Evolutionary conservation across 1,284 basidiomycete species (phyloP).

Genomic region (Ganoderma meredithae): DNA sequence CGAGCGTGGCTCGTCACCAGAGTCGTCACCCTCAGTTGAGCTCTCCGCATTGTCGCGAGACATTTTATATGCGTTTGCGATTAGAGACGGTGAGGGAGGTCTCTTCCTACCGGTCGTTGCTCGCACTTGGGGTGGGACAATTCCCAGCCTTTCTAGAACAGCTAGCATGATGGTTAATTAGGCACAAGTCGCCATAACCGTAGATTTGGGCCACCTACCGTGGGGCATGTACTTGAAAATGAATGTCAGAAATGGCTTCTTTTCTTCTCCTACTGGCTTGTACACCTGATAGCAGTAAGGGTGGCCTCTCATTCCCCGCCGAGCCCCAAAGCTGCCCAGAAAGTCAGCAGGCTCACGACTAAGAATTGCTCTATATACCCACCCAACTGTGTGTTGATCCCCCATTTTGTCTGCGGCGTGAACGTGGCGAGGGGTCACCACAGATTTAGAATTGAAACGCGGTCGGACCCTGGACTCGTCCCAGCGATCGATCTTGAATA

Average conservation of each 20-base stretch:
- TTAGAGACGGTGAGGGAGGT: background rate
- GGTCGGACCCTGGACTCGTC: constrained; percentile 2
- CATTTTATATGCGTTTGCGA: background rate
- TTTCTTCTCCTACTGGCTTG: background rate
- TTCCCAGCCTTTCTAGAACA: background rate
- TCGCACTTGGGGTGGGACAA: background rate
- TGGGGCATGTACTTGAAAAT: constrained; percentile 1
- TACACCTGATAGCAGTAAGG: constrained; percentile 6
- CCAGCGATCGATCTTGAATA: background rate
- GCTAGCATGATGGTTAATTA: background rate
- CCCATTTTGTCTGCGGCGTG: background rate
- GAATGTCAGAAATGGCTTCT: background rate
- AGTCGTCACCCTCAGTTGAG: background rate
- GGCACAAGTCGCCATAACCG: too few relatives aligned
- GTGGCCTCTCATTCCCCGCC: background rate
- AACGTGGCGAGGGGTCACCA: background rate
- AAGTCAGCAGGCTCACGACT: background rate
- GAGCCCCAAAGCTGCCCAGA: background rate
- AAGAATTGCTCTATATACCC: background rate
- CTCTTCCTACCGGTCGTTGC: background rate
- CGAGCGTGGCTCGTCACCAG: background rate
- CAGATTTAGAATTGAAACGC: constrained; percentile 1
- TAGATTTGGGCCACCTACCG: background rate
- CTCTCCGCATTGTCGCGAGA: background rate
- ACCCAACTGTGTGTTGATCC: constrained; percentile 5